Evolutionary conservation across 2,329 filamentous ascomycete species (phyloP), one percentile per base, ranked within the genome.

Genomic region (Alternaria sp.): DNA sequence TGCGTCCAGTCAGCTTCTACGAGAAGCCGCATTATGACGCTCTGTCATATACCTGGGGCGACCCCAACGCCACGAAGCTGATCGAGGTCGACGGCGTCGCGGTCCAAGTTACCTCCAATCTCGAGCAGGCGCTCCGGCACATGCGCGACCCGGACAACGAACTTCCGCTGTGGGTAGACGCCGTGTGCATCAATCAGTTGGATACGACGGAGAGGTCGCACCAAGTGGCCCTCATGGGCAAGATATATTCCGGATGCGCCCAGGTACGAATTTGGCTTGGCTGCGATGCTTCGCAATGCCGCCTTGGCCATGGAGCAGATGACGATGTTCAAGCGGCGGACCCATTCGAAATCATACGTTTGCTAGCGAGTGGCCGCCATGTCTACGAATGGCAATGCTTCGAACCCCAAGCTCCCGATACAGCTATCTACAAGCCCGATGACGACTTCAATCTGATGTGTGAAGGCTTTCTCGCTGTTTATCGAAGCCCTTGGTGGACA

Each of bases 11-110:
- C 28, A 47, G 45, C 20, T 43, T 68, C 1, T 3, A 25, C 6
- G 55, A 70, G n/a, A 11, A 46, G 2, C 67, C 58, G 11, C 28
- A 21, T 5, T 70, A 64, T 23, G 50, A 46, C 4, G 59, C 66
- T n/a, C 41, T 67, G 15, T 67, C 64, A 0, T 70, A 70, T 5
- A 51, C 54, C 1, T 70, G 61, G 66, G 66, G 54, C 12, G 25
- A 62, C 10, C 15, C 20, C 2, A 23, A 8, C 8, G 20, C 15
- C 14, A 60, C 28, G 3, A 23, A 28, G 9, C 12, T 20, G 7
- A 60, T 58, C 3, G 12, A 43, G 5, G 58, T 59, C n/a, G 51
- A 47, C 7, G 59, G 25, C 12, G 15, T 25, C 14, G 12, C 12
- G 3, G n/a, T 61, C 4, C 3, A 37, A 11, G 46, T 58, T 6